A percentile compares a stretch with the other conserved stretches of the same genome.
Conservation (phyloP, 305 asterid genomes). For the Solanum hybrid region DNA sequence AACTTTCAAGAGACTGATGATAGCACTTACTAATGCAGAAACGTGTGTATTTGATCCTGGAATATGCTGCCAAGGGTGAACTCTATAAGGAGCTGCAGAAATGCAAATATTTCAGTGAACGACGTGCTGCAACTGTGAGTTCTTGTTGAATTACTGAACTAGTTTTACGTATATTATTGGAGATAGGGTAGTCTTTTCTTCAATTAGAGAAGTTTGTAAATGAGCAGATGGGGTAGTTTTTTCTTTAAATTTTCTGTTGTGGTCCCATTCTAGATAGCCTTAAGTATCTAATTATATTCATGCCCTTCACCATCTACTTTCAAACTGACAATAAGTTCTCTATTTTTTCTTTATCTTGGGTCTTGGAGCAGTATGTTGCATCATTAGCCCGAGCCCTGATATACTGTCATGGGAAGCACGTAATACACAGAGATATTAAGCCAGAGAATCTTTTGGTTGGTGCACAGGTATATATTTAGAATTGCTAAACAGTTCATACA, state of each 20-base stretch:
- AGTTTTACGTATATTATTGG: neutral
- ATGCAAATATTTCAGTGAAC: slow-evolving; percentile 79
- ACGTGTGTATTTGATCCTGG: slow-evolving; percentile 86
- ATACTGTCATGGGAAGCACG: slow-evolving; percentile 93
- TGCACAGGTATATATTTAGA: slow-evolving; percentile 28
- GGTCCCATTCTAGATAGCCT: neutral
- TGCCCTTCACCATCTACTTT: slow-evolving; percentile 3
- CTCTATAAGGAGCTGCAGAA: slow-evolving; percentile 83
- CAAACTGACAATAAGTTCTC: neutral
- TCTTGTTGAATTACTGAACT: neutral
- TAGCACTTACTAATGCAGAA: slow-evolving; percentile 41
- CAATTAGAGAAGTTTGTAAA: no score
- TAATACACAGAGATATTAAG: slow-evolving; percentile 86
- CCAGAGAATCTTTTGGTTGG: slow-evolving; percentile 67
- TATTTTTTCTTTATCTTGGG: neutral
- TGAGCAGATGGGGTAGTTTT: neutral
- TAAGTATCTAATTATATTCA: neutral
- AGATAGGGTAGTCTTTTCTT: no score
- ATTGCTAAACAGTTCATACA: neutral
- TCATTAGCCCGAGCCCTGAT: slow-evolving; percentile 86
- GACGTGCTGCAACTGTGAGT: slow-evolving; percentile 93
- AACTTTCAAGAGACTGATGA: neutral
- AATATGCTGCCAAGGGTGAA: slow-evolving; percentile 93
- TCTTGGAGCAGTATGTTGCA: slow-evolving; percentile 48
- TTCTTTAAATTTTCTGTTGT: neutral